Evolutionary conservation across 306 rosid species (phyloP), one percentile per base, ranked within the genome.

Genomic region (Cicer chorassanicum): DNA sequence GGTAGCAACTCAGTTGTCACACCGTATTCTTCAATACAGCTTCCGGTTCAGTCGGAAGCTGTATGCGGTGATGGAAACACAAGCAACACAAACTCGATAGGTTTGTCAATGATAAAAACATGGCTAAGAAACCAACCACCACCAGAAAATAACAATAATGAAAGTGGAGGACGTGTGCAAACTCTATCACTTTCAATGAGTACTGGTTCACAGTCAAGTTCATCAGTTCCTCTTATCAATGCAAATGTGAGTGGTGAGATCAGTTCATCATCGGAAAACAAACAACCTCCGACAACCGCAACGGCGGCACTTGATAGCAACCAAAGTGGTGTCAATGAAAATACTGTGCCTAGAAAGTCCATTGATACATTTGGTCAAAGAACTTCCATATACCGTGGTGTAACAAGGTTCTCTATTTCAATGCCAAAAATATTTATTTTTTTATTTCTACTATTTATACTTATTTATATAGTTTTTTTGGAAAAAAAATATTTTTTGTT

Each of bases 341-440:
- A 13, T 54, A 71, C 75, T 38, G 83, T 72, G 4, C 84, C 89
- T 1, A 89, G 88, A 80, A 93, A 93, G 71, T 82, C 95, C 79
- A 79, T 87, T 67, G 98, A 93, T 49, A 93, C 98, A 0, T 93
- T 93, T 57, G 98, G 98, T 38, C 98, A 93, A 59, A 89, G 98
- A 54, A 93, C 98, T 75, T 93, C 98, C 45, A 93, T 93, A 9
- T 93, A 93, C 87, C 98, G 98, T 49, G 98, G 98, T 76, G 98
- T 93, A 39, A 93, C 98, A 36, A 90, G 98, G 98, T 92, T 16
- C 41, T 18, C 14, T 10, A 18, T 16, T 69, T 67, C 4, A 5
- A 39, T 29, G 1, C 14, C 41, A 24, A 57, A 10, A 63, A 15
- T 13, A 7, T 6, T 5, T 7, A 38, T 12, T 40, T 39, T 49